Evolutionary conservation across 441 rosid species (phyloP), one percentile per base, ranked within the genome.

Genomic region (Melastoma candidum): DNA sequence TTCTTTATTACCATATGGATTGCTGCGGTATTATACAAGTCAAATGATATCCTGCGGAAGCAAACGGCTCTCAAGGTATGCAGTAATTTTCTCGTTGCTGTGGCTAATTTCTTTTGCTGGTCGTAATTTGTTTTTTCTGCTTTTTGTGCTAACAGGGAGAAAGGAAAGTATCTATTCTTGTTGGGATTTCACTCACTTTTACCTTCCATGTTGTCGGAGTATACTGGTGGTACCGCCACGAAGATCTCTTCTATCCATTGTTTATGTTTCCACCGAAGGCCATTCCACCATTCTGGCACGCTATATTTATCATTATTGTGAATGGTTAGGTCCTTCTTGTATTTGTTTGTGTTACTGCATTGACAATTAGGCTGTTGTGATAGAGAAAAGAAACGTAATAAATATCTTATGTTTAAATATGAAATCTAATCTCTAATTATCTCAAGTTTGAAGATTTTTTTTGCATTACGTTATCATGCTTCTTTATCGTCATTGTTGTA

Each of bases 1-100:
- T 82, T 84, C 81, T 82, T 84, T 64, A 80, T 84, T 51, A 74
- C 88, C 17, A 77, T 84, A 54, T 84, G 93, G 93, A 82, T 82
- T 70, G 80, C 84, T 12, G 81, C 83, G 48, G 86, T 84, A 60
- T 74, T 84, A 81, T 82, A 77, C 73, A 84, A 84, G 72, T 84
- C 93, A 46, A 84, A 84, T 76, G 88, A 81, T 64, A 76, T 84
- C 51, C 66, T 84, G 47, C 64, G 79, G 63, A 84, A 84, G 64
- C 88, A 84, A 68, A 81, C 93, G 8, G 84, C 93, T 53, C 67
- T 84, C 46, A 84, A 84, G 93, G 93, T 84, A 8, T 51, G 32
- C 10, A 46, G 54, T 32, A 32, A 32, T 32, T 32, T 22, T 46
- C 26, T 36, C 13, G 44, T 17, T 9, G 1, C 26, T 5, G 4